A percentile compares a stretch with the other conserved stretches of the same genome.
Conservation (phyloP, 805 yeast genomes). For the Metschnikowia drakensbergensis region DNA sequence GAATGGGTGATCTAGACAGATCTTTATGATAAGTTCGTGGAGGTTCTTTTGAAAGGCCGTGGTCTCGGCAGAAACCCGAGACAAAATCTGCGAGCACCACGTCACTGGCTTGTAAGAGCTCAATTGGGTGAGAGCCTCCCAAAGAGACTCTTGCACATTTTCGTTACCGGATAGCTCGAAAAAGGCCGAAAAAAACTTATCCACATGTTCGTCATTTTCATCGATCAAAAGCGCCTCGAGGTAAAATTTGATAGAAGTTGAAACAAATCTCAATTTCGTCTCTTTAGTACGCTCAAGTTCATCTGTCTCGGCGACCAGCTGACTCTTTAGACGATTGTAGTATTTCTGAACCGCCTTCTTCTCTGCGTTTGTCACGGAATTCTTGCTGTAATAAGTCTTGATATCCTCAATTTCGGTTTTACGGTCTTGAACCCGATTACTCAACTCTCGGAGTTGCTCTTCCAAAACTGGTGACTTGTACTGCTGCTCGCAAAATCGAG, state of each 20-base stretch:
- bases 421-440: conserved; percentile 39
- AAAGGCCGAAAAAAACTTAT: conserved; percentile 83
- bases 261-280: conserved; percentile 42
- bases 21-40: conserved; percentile 41
- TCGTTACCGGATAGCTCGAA: conserved; percentile 52
- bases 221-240: conserved; percentile 47
- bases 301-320: conserved; percentile 46
- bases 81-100: conserved; percentile 80
- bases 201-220: conserved; percentile 51
- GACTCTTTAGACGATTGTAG: conserved; percentile 45
- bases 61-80: conserved; percentile 53
- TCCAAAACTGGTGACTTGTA: conserved; percentile 42
- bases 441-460: conserved; percentile 42
- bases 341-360: conserved; percentile 51
- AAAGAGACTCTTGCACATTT: conserved; percentile 42
- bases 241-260: conserved; percentile 56
- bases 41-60: conserved; percentile 55
- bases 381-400: conserved; percentile 39
- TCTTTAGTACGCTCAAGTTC: conserved; percentile 39
- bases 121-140: conserved; percentile 33
- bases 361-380: conserved; percentile 41
- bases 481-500: conserved; percentile 70
- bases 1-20: conserved; percentile 61
- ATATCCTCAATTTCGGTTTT: conserved; percentile 49
- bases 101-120: conserved; percentile 64